A percentile compares a stretch with the other conserved stretches of the same genome.
phyloP scores from a whole-genome alignment of 176 grass and related monocot genomes.

The Chloris gayana region DNA sequence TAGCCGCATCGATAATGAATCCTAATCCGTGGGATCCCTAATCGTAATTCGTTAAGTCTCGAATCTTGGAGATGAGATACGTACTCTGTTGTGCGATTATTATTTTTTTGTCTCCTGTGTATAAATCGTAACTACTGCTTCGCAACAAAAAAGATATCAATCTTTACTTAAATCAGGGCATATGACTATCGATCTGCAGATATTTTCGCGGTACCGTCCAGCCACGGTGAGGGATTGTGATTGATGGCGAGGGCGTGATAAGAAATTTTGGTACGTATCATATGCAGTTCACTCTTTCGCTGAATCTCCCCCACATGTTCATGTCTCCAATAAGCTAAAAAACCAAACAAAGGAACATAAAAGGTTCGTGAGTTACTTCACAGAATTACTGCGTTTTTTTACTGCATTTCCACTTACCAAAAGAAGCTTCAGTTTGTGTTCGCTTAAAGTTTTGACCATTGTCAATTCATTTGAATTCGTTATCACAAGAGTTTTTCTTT shows the following conservation, averaged over 20 bases:
- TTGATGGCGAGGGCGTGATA: conserved; percentile 20
- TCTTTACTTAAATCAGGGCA: background rate
- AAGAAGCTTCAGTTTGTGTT: background rate
- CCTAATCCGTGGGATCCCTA: background rate
- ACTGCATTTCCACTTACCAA: too few species aligned
- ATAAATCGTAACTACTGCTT: too few species aligned
- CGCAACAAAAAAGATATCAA: background rate
- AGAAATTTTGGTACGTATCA: background rate
- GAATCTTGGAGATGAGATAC: background rate
- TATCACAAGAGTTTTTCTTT: background rate
- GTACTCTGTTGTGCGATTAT: background rate
- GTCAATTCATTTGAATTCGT: background rate
- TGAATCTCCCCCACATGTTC: conserved; percentile 8
- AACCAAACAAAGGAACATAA: background rate
- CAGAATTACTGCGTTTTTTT: too few species aligned
- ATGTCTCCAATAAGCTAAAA: background rate
- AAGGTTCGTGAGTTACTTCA: too few species aligned
- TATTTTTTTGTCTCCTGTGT: too few species aligned
- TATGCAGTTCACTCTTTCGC: background rate
- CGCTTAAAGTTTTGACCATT: background rate
- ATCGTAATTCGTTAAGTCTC: background rate
- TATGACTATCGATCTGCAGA: background rate
- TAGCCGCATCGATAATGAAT: background rate
- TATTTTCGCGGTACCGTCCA: conserved; percentile 24
- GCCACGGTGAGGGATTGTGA: conserved; percentile 11